Evolutionary conservation across 2,329 filamentous ascomycete genomes (phyloP).

Genomic region (Talaromyces sp.): DNA sequence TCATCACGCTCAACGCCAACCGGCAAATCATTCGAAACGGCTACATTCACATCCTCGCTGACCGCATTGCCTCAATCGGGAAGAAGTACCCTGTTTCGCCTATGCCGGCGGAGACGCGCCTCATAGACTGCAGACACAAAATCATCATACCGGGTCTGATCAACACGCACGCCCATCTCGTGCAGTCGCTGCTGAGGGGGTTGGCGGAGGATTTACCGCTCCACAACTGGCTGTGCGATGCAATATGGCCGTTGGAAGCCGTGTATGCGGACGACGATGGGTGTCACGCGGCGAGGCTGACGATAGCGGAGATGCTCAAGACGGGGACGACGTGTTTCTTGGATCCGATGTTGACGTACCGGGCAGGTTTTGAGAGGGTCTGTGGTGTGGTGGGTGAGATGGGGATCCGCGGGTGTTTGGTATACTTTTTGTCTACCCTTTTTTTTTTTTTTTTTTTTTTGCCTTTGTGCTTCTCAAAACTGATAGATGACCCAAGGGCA

Average conservation of each 20-base stretch:
- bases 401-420: slow-evolving; percentile 32
- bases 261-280: slow-evolving; percentile 35
- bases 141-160: slow-evolving; percentile 37
- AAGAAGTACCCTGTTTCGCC: background rate
- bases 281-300: slow-evolving; percentile 31
- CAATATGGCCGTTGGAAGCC: slow-evolving; percentile 36
- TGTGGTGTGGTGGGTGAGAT: slow-evolving; percentile 32
- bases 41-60: slow-evolving; percentile 18
- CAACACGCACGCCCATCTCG: slow-evolving; percentile 37
- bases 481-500: background rate
- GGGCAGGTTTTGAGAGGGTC: slow-evolving; percentile 28
- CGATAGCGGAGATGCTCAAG: slow-evolving; percentile 38
- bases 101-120: slow-evolving; percentile 14
- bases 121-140: slow-evolving; percentile 28
- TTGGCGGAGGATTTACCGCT: slow-evolving; percentile 29
- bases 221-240: slow-evolving; percentile 32
- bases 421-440: slow-evolving; percentile 2
- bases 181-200: slow-evolving; percentile 34
- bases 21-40: slow-evolving; percentile 21
- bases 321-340: slow-evolving; percentile 39
- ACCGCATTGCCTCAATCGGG: background rate
- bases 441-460: too few relatives aligned
- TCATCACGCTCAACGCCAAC: slow-evolving; percentile 22
- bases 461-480: too few relatives aligned
- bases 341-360: slow-evolving; percentile 34